A percentile compares a stretch with the other conserved stretches of the same genome.
These are phyloP conservation scores for Lachancea sp. DNA, from an alignment of 805 yeast genomes.

Conservation along the genomic window DNA sequence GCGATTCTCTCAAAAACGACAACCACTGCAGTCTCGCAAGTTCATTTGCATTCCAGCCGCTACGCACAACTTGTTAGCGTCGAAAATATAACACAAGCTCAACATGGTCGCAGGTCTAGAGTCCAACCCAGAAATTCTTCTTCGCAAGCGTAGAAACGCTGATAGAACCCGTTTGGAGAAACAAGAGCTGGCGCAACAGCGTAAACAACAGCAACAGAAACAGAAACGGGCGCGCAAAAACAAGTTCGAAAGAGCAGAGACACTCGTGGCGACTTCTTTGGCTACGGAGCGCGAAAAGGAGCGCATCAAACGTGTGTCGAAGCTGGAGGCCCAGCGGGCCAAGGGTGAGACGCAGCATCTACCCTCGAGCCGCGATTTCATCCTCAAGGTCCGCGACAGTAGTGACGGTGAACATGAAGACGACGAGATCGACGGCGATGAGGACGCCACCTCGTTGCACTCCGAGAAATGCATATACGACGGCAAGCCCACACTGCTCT, in stretches of 20 bases:
- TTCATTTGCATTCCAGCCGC: no score
- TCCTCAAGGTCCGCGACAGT: slow-evolving; percentile 25
- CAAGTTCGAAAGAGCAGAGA: slow-evolving; percentile 68
- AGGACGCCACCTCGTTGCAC: slow-evolving; percentile 19
- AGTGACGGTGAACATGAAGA: slow-evolving; percentile 12
- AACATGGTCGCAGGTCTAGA: slow-evolving; percentile 31
- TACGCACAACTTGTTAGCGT: no score
- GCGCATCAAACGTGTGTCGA: slow-evolving; percentile 57
- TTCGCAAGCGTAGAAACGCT: slow-evolving; percentile 72
- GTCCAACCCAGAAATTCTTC: slow-evolving; percentile 69
- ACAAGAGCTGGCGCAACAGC: slow-evolving; percentile 56
- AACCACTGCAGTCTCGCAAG: no score
- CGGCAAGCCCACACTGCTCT: slow-evolving; percentile 46
- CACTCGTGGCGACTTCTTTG: slow-evolving; percentile 57
- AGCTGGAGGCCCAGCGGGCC: slow-evolving; percentile 39
- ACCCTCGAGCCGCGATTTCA: slow-evolving; percentile 31
- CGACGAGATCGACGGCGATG: slow-evolving; percentile 22
- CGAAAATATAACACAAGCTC: no score
- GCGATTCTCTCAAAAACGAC: no score
- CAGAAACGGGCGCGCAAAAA: slow-evolving; percentile 40
- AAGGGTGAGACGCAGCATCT: slow-evolving; percentile 21
- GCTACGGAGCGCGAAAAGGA: slow-evolving; percentile 62
- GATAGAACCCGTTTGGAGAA: slow-evolving; percentile 68
- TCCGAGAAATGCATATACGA: slow-evolving; percentile 33
- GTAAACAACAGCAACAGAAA: slow-evolving; percentile 40